Evolutionary conservation across 139 green algal species (phyloP), one percentile per base, ranked within the genome.

Genomic region (Pleodorina starrii): DNA sequence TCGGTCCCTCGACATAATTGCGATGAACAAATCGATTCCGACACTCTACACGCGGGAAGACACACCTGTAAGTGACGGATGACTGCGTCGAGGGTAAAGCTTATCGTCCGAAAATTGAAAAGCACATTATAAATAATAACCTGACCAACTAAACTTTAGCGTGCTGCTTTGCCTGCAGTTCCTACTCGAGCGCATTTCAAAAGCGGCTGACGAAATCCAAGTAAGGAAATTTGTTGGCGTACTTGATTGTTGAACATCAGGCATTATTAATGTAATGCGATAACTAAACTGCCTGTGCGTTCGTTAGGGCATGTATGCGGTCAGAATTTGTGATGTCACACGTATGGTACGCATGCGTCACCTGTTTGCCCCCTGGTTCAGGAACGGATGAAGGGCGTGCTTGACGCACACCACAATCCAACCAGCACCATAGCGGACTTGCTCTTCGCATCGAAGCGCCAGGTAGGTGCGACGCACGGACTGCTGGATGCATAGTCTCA

Each of bases 201-300:
- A 73, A 16, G 25, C 27, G 29, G 63, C 63, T 36, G 29, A 38
- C 32, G 27, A 73, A 23, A 73, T 73, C 32, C 63, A 73, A 73
- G 63, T 73, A 73, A 73, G 63, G n/a, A n/a, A n/a, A n/a, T n/a
- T 73, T 38, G 54, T 66, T 66, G 5, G n/a, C n/a, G n/a, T n/a
- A n/a, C n/a, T n/a, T n/a, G n/a, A n/a, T n/a, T n/a, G n/a, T n/a
- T n/a, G n/a, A n/a, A n/a, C n/a, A n/a, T n/a, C n/a, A n/a, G n/a
- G n/a, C n/a, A n/a, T n/a, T n/a, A n/a, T n/a, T n/a, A n/a, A n/a
- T n/a, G n/a, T n/a, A n/a, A n/a, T n/a, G n/a, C n/a, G n/a, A n/a
- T n/a, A n/a, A n/a, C n/a, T n/a, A 60, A 60, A 14, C 51, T 60
- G 51, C 51, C 51, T 66, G 29, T 12, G 25, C 7, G 9, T 7